phyloP scores from a whole-genome alignment of 2,329 filamentous ascomycete genomes.

The Neonectria sp. region DNA sequence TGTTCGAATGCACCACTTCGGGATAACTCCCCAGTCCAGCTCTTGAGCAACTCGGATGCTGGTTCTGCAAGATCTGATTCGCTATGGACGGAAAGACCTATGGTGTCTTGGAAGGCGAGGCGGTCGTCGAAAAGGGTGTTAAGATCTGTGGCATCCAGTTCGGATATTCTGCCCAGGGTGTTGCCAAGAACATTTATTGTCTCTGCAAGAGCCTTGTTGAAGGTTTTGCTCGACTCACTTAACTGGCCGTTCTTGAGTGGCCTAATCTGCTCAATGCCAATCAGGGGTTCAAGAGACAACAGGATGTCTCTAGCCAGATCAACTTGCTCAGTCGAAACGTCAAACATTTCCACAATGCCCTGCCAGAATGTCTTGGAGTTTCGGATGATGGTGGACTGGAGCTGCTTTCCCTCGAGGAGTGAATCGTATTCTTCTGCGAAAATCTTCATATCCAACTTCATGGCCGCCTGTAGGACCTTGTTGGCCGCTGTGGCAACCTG shows the following conservation, averaged over 20 bases:
- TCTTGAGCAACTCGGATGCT: constrained; percentile 86
- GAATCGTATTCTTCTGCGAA: constrained; percentile 65
- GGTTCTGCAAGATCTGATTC: constrained; percentile 85
- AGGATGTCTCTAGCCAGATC: constrained; percentile 83
- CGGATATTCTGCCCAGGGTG: constrained; percentile 83
- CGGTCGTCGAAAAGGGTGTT: constrained; percentile 78
- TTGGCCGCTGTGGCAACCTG: constrained; percentile 62
- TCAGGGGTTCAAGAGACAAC: constrained; percentile 77
- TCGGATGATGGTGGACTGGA: constrained; percentile 78
- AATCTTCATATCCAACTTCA: constrained; percentile 61
- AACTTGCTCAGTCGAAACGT: constrained; percentile 79
- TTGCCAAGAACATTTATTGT: constrained; percentile 75
- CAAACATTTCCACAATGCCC: constrained; percentile 77
- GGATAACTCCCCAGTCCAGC: constrained; percentile 77
- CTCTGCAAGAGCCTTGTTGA: constrained; percentile 79
- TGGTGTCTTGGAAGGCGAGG: constrained; percentile 79
- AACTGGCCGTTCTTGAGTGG: constrained; percentile 63
- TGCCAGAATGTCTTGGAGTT: constrained; percentile 69
- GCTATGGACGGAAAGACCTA: constrained; percentile 86
- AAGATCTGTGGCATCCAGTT: constrained; percentile 80
- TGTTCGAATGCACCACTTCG: constrained; percentile 59
- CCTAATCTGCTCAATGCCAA: constrained; percentile 82
- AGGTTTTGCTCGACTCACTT: constrained; percentile 68
- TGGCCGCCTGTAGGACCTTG: constrained; percentile 67
- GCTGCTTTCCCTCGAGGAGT: constrained; percentile 71